These are phyloP conservation scores for Pichia exigua DNA, from an alignment of 805 yeast genomes.

Conservation along the genomic window DNA sequence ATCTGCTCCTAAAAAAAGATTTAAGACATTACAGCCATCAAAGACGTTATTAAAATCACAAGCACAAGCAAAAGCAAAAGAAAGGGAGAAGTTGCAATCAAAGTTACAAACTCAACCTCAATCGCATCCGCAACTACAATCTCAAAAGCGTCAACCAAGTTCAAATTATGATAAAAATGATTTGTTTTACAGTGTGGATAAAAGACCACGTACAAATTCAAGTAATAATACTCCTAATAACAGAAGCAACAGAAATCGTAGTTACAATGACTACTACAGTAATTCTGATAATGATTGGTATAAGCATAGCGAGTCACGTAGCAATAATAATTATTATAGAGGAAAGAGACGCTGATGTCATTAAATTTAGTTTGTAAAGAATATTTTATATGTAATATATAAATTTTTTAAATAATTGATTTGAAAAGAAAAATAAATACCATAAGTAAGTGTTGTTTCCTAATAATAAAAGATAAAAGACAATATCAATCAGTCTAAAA, in stretches of 20 bases:
- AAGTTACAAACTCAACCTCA: background rate
- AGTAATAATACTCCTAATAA: background rate
- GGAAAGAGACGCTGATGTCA: background rate
- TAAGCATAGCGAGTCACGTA: background rate
- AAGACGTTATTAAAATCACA: background rate
- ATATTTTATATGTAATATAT: background rate
- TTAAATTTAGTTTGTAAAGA: background rate
- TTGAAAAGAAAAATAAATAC: background rate
- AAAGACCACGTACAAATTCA: background rate
- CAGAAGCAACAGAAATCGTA: background rate
- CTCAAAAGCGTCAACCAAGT: background rate
- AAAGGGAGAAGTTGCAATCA: background rate
- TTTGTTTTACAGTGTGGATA: background rate
- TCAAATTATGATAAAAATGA: background rate
- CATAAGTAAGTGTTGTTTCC: too few species aligned
- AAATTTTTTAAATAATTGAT: background rate
- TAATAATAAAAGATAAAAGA: too few species aligned
- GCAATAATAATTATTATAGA: background rate
- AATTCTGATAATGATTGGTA: background rate
- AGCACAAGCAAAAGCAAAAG: background rate
- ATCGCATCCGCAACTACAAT: background rate
- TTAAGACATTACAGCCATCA: background rate
- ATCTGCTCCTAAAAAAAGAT: background rate
- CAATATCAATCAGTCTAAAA: slow-evolving; percentile 28
- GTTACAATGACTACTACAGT: background rate